Evolutionary conservation across 768 basidiomycete genomes (phyloP), one percentile per base, ranked within the genome.

Genomic region (Amanita brunnescens): DNA sequence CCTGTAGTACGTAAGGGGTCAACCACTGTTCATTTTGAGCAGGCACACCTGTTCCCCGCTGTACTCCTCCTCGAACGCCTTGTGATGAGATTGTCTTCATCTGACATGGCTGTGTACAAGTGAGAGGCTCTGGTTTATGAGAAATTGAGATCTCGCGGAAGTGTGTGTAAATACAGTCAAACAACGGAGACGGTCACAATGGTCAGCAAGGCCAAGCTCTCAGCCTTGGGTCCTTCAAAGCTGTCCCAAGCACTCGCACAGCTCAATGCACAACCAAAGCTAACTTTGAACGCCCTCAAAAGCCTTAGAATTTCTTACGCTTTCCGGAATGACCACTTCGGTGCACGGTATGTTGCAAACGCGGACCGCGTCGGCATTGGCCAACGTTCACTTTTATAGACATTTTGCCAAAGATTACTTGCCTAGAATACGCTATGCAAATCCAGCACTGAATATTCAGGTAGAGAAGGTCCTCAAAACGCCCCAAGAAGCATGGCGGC

Each of bases 381-480:
- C 21, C 53, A 24, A 21, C 9, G 24, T 16, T 51, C 43, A 18
- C n/a, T 26, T 21, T 26, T 32, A 43, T 52, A 88, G 89, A 40
- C 81, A 88, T 70, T 91, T 91, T 56, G 74, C 85, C 34, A 87
- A 85, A 61, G 81, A 91, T 35, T 75, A 86, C n/a, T 67, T 91
- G 0, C 86, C 85, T 1, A 74, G 85, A 26, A 85, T 91, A 71
- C 83, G 79, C 9, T 89, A 78, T 63, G 83, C 79, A 1, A 91
- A 91, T 58, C 87, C 88, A 0, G 62, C 71, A 6, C 58, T 91
- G 21, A 70, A 76, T 26, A 81, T 91, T 32, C 66, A 75, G 29
- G 77, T 89, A 0, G 71, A 75, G 55, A 80, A 73, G 53, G 64
- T 73, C 39, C 68, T 64, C 29, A 87, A 86, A 65, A 67, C 71